phyloP scores from a whole-genome alignment of 148 eudicot genomes.

The Mesembryanthemum crystallinum region DNA sequence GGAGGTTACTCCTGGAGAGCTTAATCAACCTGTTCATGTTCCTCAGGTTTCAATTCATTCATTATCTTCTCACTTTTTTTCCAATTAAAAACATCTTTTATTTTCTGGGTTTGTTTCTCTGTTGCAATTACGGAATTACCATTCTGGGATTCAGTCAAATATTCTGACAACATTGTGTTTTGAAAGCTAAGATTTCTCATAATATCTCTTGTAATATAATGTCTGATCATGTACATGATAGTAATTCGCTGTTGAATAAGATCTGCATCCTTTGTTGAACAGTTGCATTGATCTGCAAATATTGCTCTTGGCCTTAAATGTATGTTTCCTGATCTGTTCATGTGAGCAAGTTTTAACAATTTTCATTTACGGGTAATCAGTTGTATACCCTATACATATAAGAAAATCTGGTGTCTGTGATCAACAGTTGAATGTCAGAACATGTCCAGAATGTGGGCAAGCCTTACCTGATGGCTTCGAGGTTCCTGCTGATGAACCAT shows the following conservation, averaged over 20 bases:
- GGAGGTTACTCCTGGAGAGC: slow-evolving; percentile 66
- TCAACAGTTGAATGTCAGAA: slow-evolving; percentile 32
- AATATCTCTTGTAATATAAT: too few species aligned
- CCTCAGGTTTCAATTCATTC: slow-evolving; percentile 36
- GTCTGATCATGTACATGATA: not conserved
- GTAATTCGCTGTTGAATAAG: not conserved
- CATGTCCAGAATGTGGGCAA: slow-evolving; percentile 43
- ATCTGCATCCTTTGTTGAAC: not conserved
- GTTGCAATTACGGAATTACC: too few species aligned
- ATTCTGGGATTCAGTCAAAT: too few species aligned
- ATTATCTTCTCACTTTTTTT: slow-evolving; percentile 1
- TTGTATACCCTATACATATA: too few species aligned
- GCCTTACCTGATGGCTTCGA: slow-evolving; percentile 40
- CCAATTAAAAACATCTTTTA: not conserved
- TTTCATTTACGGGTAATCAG: too few species aligned
- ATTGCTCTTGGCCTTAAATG: not conserved
- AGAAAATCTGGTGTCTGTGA: not conserved
- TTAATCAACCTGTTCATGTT: slow-evolving; percentile 65
- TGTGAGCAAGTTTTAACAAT: too few species aligned
- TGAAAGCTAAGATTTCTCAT: too few species aligned
- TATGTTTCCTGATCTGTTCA: not conserved
- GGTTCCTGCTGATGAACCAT: slow-evolving; percentile 43
- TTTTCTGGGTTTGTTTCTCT: not conserved
- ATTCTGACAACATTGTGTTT: too few species aligned
- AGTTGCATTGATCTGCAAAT: not conserved